Conservation (phyloP, 78 protist species). For the Dictyostelium firmibasis region DNA sequence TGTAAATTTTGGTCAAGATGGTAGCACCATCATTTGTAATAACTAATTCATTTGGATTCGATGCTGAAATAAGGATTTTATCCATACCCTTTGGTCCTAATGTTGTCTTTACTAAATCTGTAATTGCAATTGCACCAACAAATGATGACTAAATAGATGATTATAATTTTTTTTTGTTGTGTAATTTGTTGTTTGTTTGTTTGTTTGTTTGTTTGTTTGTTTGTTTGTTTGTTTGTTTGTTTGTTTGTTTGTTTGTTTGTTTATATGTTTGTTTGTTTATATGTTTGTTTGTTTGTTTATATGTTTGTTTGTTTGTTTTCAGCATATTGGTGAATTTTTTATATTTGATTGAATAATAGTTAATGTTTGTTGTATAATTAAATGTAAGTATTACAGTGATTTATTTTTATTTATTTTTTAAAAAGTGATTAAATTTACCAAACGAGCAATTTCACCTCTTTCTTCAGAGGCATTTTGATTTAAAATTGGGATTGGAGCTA, state of each 20-base stretch:
- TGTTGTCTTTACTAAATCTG: constrained; percentile 99
- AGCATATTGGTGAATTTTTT: too few relatives aligned
- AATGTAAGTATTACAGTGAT: neutral
- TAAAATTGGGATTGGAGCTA: constrained; percentile 79
- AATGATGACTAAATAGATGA: constrained; percentile 82
- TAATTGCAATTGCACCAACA: constrained; percentile 97
- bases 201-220: too few relatives aligned
- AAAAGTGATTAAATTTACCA: constrained; percentile 22
- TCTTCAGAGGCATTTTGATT: constrained; percentile 82
- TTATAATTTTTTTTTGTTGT: too few relatives aligned
- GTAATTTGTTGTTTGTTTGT: too few relatives aligned
- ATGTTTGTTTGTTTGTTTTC: too few relatives aligned
- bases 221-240: too few relatives aligned
- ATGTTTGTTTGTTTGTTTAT: too few relatives aligned
- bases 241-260: too few relatives aligned
- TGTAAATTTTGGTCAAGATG: constrained; percentile 92
- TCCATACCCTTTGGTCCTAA: constrained; percentile 99
- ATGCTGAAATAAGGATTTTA: constrained; percentile 95
- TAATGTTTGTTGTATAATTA: too few relatives aligned
- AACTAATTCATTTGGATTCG: constrained; percentile 39
- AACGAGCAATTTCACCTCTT: constrained; percentile 88
- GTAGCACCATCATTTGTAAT: constrained; percentile 99
- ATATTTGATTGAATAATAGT: too few relatives aligned
- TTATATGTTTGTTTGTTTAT: too few relatives aligned
- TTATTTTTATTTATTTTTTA: too few relatives aligned